Percentiles rank a stretch among this genome's conserved stretches.
Evolutionary conservation across 345 rosid species (phyloP).

Genomic region (Pistacia integerrima): DNA sequence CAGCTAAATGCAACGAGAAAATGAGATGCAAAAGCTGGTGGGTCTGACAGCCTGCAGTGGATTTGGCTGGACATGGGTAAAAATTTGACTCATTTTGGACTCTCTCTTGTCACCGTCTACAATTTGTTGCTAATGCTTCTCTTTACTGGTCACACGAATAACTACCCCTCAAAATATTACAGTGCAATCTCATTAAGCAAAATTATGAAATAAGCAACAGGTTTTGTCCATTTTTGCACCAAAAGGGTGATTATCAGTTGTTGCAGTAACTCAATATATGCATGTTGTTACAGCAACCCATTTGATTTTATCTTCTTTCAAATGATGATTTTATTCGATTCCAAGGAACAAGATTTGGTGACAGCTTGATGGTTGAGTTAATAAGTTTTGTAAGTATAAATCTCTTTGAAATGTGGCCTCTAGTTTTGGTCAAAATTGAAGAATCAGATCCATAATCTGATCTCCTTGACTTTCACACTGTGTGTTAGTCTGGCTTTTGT

Average conservation of each 20-base stretch:
- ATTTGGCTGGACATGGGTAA: neutral
- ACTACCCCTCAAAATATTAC: neutral
- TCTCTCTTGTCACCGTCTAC: neutral
- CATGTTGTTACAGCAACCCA: neutral
- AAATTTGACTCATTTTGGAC: neutral
- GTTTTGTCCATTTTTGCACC: neutral
- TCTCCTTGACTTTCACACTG: neutral
- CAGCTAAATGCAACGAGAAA: neutral
- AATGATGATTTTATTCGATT: neutral
- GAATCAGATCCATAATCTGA: slow-evolving; percentile 14
- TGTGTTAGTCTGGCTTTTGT: neutral
- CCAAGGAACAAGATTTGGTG: neutral
- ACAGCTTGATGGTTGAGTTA: neutral
- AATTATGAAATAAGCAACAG: neutral
- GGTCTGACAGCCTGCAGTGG: neutral
- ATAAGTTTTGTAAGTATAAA: too few relatives aligned
- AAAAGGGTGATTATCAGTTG: neutral
- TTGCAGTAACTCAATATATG: neutral
- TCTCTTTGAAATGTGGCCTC: neutral
- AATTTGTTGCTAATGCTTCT: neutral
- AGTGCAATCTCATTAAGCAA: neutral
- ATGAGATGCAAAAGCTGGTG: neutral
- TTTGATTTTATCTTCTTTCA: neutral
- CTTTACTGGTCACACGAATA: neutral
- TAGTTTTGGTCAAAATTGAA: slow-evolving; percentile 2